phyloP scores from a whole-genome alignment of 805 yeast species.

The Cyberlindnera sargentensis region DNA sequence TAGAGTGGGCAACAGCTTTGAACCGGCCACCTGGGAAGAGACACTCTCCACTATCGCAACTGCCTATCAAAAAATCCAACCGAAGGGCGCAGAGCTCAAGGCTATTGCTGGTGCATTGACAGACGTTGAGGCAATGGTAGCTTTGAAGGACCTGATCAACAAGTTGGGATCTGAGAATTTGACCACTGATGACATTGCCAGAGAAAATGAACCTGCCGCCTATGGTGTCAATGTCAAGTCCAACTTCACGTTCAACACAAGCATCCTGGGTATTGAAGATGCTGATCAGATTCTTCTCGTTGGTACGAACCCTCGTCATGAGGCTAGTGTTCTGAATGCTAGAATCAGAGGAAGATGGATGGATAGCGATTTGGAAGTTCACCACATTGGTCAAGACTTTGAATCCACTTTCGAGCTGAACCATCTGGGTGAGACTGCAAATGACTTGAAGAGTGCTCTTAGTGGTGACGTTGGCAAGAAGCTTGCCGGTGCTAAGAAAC shows the following conservation, averaged over 20 bases:
- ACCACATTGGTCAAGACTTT: constrained; percentile 68
- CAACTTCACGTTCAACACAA: constrained; percentile 73
- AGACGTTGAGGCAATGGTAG: constrained; percentile 79
- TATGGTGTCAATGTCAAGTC: constrained; percentile 72
- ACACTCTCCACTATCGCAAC: constrained; percentile 65
- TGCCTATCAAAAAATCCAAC: constrained; percentile 48
- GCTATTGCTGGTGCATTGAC: constrained; percentile 77
- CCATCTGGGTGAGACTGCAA: constrained; percentile 55
- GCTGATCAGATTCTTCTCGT: constrained; percentile 76
- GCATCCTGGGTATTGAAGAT: constrained; percentile 71
- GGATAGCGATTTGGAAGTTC: constrained; percentile 56
- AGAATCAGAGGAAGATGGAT: constrained; percentile 81
- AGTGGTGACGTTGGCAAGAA: constrained; percentile 63
- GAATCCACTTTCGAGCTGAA: constrained; percentile 67
- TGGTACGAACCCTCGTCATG: constrained; percentile 86
- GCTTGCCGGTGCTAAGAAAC: constrained; percentile 58
- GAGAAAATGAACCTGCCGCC: constrained; percentile 42
- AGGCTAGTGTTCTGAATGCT: constrained; percentile 82
- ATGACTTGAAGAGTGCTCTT: constrained; percentile 52
- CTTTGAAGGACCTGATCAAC: constrained; percentile 73
- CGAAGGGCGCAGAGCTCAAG: constrained; percentile 65
- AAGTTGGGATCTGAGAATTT: constrained; percentile 75
- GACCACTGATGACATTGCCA: constrained; percentile 53
- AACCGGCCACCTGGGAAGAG: constrained; percentile 81
- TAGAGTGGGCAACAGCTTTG: constrained; percentile 61